These are phyloP conservation scores for Coemansia pectinata DNA, from an alignment of 192 early-diverging fungal genomes.

Conservation along the genomic window DNA sequence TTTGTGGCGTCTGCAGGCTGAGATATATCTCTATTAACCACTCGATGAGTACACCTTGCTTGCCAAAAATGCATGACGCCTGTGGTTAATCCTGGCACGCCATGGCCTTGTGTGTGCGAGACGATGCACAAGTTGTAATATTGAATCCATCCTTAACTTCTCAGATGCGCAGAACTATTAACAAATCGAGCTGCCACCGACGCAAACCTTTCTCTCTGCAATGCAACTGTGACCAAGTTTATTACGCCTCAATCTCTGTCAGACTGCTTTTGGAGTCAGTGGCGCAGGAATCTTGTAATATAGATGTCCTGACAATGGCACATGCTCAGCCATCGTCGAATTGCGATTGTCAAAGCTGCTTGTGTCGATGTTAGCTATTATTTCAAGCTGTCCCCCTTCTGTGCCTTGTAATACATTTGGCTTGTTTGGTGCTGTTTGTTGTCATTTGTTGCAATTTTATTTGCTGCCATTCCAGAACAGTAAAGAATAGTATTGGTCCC, in stretches of 20 bases:
- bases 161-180: background rate
- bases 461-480: background rate
- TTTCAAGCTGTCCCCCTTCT: background rate
- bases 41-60: background rate
- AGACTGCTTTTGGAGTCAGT: background rate
- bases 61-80: background rate
- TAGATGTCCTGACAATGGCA: background rate
- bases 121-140: background rate
- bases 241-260: background rate
- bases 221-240: background rate
- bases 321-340: background rate
- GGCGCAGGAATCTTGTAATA: background rate
- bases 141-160: background rate
- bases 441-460: slow-evolving; percentile 6
- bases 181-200: background rate
- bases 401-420: background rate
- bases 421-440: background rate
- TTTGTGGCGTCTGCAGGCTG: background rate
- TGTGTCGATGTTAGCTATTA: background rate
- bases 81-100: background rate
- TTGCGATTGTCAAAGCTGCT: background rate
- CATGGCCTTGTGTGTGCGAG: background rate
- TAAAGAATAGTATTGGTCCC: background rate
- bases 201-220: background rate
- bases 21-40: background rate